A percentile compares a stretch with the other conserved stretches of the same genome.
Conservation (phyloP, 805 yeast genomes). For the Maudiozyma serrabonitensis region DNA sequence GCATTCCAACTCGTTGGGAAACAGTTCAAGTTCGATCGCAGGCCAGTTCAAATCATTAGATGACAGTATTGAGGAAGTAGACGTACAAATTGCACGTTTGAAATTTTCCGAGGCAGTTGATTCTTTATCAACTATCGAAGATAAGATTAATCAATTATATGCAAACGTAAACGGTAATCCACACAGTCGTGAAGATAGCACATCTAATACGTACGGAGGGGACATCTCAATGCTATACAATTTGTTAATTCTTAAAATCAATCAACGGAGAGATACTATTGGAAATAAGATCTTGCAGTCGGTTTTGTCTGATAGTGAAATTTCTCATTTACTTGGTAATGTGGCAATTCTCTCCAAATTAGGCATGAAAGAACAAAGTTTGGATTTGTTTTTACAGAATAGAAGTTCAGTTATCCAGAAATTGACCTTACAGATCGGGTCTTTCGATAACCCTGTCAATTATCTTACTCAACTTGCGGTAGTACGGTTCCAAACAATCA, state of each 20-base stretch:
- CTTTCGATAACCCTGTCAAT: slow-evolving; percentile 44
- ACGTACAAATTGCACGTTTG: slow-evolving; percentile 54
- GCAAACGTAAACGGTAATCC: slow-evolving; percentile 10
- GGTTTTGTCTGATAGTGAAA: slow-evolving; percentile 25
- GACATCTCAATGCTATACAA: slow-evolving; percentile 19
- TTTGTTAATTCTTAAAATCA: slow-evolving; percentile 27
- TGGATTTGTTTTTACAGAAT: slow-evolving; percentile 38
- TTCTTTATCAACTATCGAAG: slow-evolving; percentile 28
- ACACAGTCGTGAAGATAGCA: slow-evolving; percentile 16
- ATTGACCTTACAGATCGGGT: slow-evolving; percentile 39
- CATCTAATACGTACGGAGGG: slow-evolving; percentile 9
- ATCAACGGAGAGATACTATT: slow-evolving; percentile 26
- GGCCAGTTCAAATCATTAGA: slow-evolving; percentile 45
- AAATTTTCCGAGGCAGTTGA: slow-evolving; percentile 39
- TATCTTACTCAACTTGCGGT: slow-evolving; percentile 55
- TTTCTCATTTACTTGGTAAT: slow-evolving; percentile 17
- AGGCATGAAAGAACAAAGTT: slow-evolving; percentile 39
- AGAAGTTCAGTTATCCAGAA: slow-evolving; percentile 38
- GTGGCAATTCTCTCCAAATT: slow-evolving; percentile 31
- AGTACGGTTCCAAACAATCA: slow-evolving; percentile 51
- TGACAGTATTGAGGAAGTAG: slow-evolving; percentile 58
- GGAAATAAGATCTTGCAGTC: slow-evolving; percentile 29
- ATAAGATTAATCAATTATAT: slow-evolving; percentile 11
- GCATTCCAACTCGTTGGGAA: slow-evolving; percentile 48
- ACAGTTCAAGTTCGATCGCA: slow-evolving; percentile 36